A percentile compares a stretch with the other conserved stretches of the same genome.
These are phyloP conservation scores for Glycine tomentella DNA, from an alignment of 306 rosid species.

Conservation along the genomic window DNA sequence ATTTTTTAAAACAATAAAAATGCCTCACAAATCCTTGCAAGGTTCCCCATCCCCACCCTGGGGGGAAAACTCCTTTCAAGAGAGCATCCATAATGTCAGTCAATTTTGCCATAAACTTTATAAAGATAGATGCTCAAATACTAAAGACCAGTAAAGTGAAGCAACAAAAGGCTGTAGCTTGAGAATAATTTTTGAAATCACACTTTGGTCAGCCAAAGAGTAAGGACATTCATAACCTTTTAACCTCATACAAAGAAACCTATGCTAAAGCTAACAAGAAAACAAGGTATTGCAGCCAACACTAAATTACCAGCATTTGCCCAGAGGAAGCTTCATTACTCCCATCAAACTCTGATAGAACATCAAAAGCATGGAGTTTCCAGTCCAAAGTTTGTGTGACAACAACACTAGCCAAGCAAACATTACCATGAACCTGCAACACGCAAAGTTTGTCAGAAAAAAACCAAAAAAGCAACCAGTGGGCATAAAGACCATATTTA, in stretches of 20 bases:
- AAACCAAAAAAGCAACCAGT: constrained; percentile 9
- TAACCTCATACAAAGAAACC: constrained; percentile 20
- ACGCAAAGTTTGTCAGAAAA: constrained; percentile 46
- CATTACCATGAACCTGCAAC: constrained; percentile 90
- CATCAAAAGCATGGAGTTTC: constrained; percentile 99
- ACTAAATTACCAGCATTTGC: constrained; percentile 82
- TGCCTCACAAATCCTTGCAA: constrained; percentile 24
- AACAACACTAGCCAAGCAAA: constrained; percentile 94
- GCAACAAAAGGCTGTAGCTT: constrained; percentile 38
- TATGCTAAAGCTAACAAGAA: constrained; percentile 2
- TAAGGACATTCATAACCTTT: constrained; percentile 6
- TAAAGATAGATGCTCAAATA: constrained; percentile 25
- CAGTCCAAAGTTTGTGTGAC: constrained; percentile 98
- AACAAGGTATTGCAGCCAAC: constrained; percentile 34
- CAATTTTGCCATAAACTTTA: constrained; percentile 1
- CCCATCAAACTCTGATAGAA: constrained; percentile 88
- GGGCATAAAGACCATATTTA: constrained; percentile 10
- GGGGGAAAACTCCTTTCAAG: background rate
- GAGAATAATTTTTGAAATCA: constrained; percentile 29
- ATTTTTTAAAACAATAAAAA: constrained; percentile 9
- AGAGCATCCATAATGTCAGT: constrained; percentile 27
- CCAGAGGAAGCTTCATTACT: constrained; percentile 74
- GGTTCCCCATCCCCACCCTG: too few species aligned
- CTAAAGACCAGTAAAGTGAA: constrained; percentile 19
- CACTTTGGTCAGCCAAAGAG: constrained; percentile 13